Conservation (phyloP, 495 filamentous ascomycete genomes). For the Pseudomonodictys pantanalensis region DNA sequence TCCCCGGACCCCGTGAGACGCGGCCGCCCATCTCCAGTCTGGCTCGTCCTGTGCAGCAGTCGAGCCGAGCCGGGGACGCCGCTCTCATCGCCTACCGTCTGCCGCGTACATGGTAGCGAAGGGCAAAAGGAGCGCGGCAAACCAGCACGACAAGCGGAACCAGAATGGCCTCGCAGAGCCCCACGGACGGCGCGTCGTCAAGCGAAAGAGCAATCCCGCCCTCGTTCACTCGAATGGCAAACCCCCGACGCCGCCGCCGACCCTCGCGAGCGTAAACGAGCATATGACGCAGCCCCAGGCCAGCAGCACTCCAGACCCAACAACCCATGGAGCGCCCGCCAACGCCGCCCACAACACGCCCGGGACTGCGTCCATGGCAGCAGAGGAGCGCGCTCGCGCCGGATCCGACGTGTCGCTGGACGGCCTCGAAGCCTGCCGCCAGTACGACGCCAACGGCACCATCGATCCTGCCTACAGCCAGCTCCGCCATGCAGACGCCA, state of each 20-base stretch:
- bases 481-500: constrained; percentile 18
- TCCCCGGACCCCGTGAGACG: constrained; percentile 21
- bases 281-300: constrained; percentile 35
- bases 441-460: constrained; percentile 17
- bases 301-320: not conserved
- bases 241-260: constrained; percentile 47
- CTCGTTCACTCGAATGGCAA: constrained; percentile 54
- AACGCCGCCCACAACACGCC: constrained; percentile 7
- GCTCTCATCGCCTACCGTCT: constrained; percentile 24
- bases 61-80: constrained; percentile 30
- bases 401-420: constrained; percentile 30
- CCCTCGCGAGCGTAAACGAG: constrained; percentile 31
- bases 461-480: not conserved
- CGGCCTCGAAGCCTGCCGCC: constrained; percentile 28
- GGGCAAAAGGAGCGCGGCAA: constrained; percentile 55
- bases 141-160: constrained; percentile 73
- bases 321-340: constrained; percentile 21
- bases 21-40: constrained; percentile 43
- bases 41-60: constrained; percentile 34
- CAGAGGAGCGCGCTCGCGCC: constrained; percentile 18
- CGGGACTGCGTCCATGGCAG: constrained; percentile 8
- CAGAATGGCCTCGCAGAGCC: constrained; percentile 85
- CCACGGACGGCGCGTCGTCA: constrained; percentile 70
- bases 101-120: constrained; percentile 61
- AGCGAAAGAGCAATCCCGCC: constrained; percentile 62